These are phyloP conservation scores for Phytophthora palmivora DNA, from an alignment of 352 stramenopile species.

Conservation along the genomic window DNA sequence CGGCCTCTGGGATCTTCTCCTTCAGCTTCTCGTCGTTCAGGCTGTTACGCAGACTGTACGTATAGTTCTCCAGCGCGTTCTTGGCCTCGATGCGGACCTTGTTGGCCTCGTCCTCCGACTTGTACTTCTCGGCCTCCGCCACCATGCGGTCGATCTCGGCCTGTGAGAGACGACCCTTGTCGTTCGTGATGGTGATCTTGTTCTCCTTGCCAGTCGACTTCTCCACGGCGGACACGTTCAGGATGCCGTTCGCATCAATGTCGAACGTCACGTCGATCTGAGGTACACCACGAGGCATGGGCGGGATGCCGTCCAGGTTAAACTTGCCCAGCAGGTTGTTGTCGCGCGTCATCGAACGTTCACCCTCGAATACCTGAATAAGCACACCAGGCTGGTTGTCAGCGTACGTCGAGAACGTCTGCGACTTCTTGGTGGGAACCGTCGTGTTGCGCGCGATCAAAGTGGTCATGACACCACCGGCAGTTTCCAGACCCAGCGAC, in stretches of 20 bases:
- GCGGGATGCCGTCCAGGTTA: conserved; percentile 86
- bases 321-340: conserved; percentile 93
- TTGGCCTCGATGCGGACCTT: conserved; percentile 96
- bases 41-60: conserved; percentile 94
- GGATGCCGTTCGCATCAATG: conserved; percentile 92
- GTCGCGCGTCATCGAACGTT: conserved; percentile 94
- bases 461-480: conserved; percentile 89
- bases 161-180: conserved; percentile 97
- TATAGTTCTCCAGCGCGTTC: conserved; percentile 97
- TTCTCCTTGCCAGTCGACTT: conserved; percentile 97
- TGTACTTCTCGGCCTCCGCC: conserved; percentile 96
- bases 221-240: conserved; percentile 93
- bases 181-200: conserved; percentile 99
- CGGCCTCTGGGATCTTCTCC: conserved; percentile 92
- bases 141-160: conserved; percentile 99
- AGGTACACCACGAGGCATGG: conserved; percentile 89
- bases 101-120: conserved; percentile 96
- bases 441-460: conserved; percentile 91
- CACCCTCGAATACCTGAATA: conserved; percentile 93
- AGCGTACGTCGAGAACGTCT: conserved; percentile 89
- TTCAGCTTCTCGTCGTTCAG: conserved; percentile 94
- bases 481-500: conserved; percentile 88
- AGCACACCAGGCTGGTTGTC: conserved; percentile 90
- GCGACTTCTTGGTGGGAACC: conserved; percentile 86
- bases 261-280: conserved; percentile 93